Percentiles rank a stretch among this genome's conserved stretches.
phyloP scores from a whole-genome alignment of 2,329 filamentous ascomycete species.

The Raffaelea albimanens region DNA sequence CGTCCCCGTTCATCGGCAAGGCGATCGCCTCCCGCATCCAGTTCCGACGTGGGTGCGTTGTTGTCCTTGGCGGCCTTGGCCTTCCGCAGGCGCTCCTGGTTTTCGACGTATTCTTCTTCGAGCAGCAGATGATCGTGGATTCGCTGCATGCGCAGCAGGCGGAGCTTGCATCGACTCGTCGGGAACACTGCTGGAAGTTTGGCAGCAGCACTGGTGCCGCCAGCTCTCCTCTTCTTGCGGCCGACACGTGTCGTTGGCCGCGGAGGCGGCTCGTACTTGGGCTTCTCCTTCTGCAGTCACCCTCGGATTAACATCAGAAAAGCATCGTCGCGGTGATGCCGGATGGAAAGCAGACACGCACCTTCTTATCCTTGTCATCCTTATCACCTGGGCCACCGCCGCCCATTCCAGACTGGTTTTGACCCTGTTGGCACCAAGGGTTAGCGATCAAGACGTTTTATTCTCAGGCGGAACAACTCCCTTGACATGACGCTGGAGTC shows the following conservation, averaged over 20 bases:
- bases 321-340: neutral
- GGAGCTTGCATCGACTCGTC: slow-evolving; percentile 93
- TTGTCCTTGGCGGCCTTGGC: slow-evolving; percentile 73
- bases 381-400: slow-evolving; percentile 57
- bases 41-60: slow-evolving; percentile 53
- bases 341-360: slow-evolving; percentile 31
- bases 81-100: slow-evolving; percentile 92
- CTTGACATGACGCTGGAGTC: no score
- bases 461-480: no score
- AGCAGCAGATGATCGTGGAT: slow-evolving; percentile 95
- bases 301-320: neutral
- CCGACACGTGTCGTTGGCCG: slow-evolving; percentile 94
- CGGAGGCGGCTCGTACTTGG: slow-evolving; percentile 98
- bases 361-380: slow-evolving; percentile 92
- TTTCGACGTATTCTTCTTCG: slow-evolving; percentile 98
- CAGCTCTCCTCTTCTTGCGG: slow-evolving; percentile 95
- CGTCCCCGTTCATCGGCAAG: slow-evolving; percentile 90
- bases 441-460: no score
- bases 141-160: slow-evolving; percentile 94
- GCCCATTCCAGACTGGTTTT: slow-evolving; percentile 81
- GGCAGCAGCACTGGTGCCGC: slow-evolving; percentile 84
- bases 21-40: slow-evolving; percentile 66
- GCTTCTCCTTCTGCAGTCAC: slow-evolving; percentile 88
- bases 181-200: slow-evolving; percentile 93
- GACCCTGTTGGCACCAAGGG: slow-evolving; percentile 47